Base-by-base conservation (phyloP, 2,329 filamentous ascomycete species). In the Fusarium sp. region DNA sequence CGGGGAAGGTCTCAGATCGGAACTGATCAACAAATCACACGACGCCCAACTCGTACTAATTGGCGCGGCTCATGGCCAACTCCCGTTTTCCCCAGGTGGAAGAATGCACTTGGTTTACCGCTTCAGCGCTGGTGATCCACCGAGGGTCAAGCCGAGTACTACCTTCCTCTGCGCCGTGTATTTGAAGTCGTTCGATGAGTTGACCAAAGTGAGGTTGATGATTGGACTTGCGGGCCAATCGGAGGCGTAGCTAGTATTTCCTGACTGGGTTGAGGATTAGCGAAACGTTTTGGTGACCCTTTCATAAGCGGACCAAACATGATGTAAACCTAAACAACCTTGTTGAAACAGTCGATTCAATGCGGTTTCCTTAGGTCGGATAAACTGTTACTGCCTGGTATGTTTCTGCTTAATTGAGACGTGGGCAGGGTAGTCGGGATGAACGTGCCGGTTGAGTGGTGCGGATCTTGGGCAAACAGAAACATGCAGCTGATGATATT, bases 221-320 rank as follows among this genome's bases (percentile, higher is more conserved):
- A 32, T 48, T 28, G 41, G 14, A 36, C 28, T 51, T 41, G 47
- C 32, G 58, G 24, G 39, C 22, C 52, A 60, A 67, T 67, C 65
- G 38, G 65, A 67, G 62, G 28, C 24, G 38, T 14, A 45, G 44
- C 32, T 41, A 14, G 24, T 20, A 32, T 39, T 50, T 47, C 32
- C 45, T n/a, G 20, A 58, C 63, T 44, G 52, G 59, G 45, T 68
- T 42, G 42, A 51, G 18, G 32, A 30, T 59, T 59, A 30, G 42
- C 56, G 56, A 59, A 59, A 59, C 42, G 20, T 5, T 30, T 59
- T 22, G 32, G 34, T 51, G 42, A 51, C 56, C 56, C 42, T 38
- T 59, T 59, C 42, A 52, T 45, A 68, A 68, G 65, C 65, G 65
- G 64, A 32, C 65, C 63, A 68, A 68, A 58, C 63, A 68, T 52